A percentile compares a stretch with the other conserved stretches of the same genome.
These are phyloP conservation scores for Lycium ferocissimum DNA, from an alignment of 257 asterid genomes.

Conservation along the genomic window DNA sequence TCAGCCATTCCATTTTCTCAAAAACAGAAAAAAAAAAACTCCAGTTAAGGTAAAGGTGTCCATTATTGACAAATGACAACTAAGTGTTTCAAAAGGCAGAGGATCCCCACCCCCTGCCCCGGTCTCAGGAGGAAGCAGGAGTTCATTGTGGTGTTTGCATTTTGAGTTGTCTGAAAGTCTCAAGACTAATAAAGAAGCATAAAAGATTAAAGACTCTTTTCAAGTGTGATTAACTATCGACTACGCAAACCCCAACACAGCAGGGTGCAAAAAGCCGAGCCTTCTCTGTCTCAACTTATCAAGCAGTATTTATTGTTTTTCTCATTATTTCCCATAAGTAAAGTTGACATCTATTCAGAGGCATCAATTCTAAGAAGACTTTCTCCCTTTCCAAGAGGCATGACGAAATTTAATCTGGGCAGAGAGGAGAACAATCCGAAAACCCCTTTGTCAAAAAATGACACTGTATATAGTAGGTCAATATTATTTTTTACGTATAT, in stretches of 20 bases:
- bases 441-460: no score
- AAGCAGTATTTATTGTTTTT: neutral
- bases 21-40: neutral
- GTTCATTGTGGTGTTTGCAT: neutral
- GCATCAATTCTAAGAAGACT: neutral
- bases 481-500: no score
- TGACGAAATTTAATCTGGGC: no score
- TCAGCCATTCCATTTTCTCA: neutral
- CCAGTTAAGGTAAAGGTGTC: neutral
- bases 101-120: no score
- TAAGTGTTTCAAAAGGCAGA: neutral
- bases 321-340: no score
- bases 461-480: no score
- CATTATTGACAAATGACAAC: neutral
- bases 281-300: neutral
- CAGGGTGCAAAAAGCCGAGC: neutral
- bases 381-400: neutral
- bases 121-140: neutral
- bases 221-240: slow-evolving; percentile 9
- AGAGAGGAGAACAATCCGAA: no score
- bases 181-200: neutral
- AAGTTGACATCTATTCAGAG: neutral
- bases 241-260: no score
- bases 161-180: neutral
- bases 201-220: neutral